Base-by-base conservation (phyloP, 139 green algal genomes). In the Closterium sp. region DNA sequence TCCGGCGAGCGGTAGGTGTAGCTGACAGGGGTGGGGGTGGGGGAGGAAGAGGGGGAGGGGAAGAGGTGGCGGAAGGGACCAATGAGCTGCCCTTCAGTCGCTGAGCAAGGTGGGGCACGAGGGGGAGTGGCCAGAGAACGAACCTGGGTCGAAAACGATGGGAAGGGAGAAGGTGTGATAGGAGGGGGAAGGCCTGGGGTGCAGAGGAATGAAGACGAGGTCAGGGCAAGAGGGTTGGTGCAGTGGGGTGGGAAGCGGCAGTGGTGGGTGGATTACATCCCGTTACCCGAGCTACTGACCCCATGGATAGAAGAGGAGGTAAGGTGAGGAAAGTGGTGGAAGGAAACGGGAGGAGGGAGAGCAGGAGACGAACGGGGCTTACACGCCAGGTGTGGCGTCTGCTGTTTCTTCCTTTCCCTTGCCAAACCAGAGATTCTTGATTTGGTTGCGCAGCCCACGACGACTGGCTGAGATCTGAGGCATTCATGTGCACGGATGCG, bases 391-490 rank as follows among this genome's bases (percentile, higher is more conserved):
- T 84, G 85, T 34, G 84, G 87, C 19, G 90, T 89, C 93, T 81
- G 64, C 83, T 36, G 30, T 19, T 23, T 92, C 88, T 19, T 93
- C 81, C 88, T 96, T 94, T 7, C 84, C 92, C 85, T 88, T 95
- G 66, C 94, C 90, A 85, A 94, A 97, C 96, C 96, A 97, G 76
- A 99, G 93, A 38, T 97, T 95, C 28, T 95, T 98, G 23, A 99
- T 91, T 66, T 98, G 96, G 94, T 99, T 99, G 31, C 95, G 95
- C 31, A 99, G 94, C 10, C 97, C 97, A 64, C 96, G 95, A 30
- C 97, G 92, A 0, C 95, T 96, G 16, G 95, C 92, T 0, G 94
- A 94, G 33, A 94, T 38, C 92, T 94, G 90, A 3, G 12, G 55
- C 55, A 76, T 76, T 76, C 55, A 76, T 76, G 16, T 28, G 23